Conservation (phyloP, 2,329 filamentous ascomycete genomes). For the Beauveria brongniartii region DNA sequence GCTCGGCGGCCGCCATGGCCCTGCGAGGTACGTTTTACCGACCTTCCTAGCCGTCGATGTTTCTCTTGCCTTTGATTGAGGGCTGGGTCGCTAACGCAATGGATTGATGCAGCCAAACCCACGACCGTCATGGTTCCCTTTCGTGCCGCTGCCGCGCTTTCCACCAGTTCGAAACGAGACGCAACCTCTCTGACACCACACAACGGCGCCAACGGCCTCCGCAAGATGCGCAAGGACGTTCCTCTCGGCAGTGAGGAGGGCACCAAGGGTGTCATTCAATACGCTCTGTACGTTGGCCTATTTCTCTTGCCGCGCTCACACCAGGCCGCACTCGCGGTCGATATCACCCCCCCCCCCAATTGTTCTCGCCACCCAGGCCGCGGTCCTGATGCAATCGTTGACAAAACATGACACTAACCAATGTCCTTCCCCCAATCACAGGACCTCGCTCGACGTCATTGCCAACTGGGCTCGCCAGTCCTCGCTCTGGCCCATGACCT, state of each 20-base stretch:
- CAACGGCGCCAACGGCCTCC: conserved; percentile 43
- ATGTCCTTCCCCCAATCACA: conserved; percentile 24
- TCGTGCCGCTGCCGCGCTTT: conserved; percentile 53
- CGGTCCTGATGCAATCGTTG: not conserved
- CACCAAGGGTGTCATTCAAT: conserved; percentile 75
- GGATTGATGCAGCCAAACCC: conserved; percentile 51
- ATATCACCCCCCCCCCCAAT: not conserved
- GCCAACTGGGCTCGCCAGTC: conserved; percentile 79
- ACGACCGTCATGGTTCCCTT: conserved; percentile 54
- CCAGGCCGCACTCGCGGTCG: not conserved
- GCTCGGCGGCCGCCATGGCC: conserved; percentile 44
- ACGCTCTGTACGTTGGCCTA: conserved; percentile 62
- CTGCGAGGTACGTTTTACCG: conserved; percentile 37
- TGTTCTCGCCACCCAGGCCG: not conserved
- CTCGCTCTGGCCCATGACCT: conserved; percentile 83
- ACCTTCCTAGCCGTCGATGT: not conserved
- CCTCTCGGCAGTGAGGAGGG: conserved; percentile 69
- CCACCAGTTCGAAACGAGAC: conserved; percentile 59
- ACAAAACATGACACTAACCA: not conserved
- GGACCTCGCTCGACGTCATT: conserved; percentile 69
- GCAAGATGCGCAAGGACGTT: conserved; percentile 59
- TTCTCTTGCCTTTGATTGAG: not conserved
- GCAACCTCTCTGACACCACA: conserved; percentile 50
- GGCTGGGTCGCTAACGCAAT: not conserved
- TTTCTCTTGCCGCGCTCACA: not conserved